These are phyloP conservation scores for Rhodotorula sp. DNA, from an alignment of 1,284 basidiomycete genomes.

Conservation along the genomic window DNA sequence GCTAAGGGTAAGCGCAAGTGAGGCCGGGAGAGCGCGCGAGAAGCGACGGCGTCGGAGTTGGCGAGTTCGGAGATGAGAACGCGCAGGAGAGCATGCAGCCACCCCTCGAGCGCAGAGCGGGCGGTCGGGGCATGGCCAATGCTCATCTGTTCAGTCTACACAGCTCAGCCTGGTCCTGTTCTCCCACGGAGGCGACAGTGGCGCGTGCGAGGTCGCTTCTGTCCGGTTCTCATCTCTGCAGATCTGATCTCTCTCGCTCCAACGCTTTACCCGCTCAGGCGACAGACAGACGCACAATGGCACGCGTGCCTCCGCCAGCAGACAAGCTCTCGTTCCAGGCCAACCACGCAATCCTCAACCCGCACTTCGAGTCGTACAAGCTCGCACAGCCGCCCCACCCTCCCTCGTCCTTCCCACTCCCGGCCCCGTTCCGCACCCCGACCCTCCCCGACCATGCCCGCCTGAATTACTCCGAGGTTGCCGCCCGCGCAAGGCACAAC, in stretches of 20 bases:
- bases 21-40: background rate
- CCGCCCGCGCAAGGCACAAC: slow-evolving; percentile 80
- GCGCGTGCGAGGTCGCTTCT: too few relatives aligned
- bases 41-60: too few relatives aligned
- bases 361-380: slow-evolving; percentile 81
- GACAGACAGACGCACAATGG: background rate
- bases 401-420: slow-evolving; percentile 22
- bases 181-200: too few relatives aligned
- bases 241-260: background rate
- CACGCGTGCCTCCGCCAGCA: background rate
- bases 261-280: background rate
- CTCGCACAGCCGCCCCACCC: slow-evolving; percentile 50
- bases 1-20: background rate
- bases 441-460: slow-evolving; percentile 24
- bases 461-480: slow-evolving; percentile 75
- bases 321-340: slow-evolving; percentile 35
- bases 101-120: too few relatives aligned
- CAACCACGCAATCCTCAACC: slow-evolving; percentile 64
- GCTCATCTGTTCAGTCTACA: too few relatives aligned
- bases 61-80: background rate
- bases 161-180: too few relatives aligned
- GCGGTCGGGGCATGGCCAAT: too few relatives aligned
- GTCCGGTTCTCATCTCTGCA: background rate
- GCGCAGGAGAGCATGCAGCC: too few relatives aligned
- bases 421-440: slow-evolving; percentile 12